phyloP scores from a whole-genome alignment of 2,329 filamentous ascomycete genomes.

The Penicillium concentricum region DNA sequence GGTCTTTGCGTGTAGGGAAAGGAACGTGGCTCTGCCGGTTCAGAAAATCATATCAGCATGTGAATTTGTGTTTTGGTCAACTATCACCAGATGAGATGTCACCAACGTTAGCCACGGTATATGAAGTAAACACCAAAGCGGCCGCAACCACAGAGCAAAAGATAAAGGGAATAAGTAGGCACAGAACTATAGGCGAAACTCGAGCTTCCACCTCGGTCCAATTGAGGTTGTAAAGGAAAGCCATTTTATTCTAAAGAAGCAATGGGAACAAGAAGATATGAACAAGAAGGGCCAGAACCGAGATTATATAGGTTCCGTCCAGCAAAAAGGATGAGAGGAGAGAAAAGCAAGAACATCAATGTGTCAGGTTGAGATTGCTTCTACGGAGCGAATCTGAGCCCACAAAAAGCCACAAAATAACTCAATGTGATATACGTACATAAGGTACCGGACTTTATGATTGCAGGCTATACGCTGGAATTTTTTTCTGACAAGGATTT shows the following conservation, averaged over 20 bases:
- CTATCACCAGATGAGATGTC: not conserved
- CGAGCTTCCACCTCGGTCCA: not conserved
- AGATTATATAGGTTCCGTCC: not conserved
- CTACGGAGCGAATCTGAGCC: not conserved
- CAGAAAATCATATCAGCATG: not conserved
- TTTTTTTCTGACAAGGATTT: not conserved
- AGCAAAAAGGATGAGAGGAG: not conserved
- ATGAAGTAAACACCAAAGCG: conserved; percentile 14
- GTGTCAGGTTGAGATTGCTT: not conserved
- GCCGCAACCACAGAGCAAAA: not conserved
- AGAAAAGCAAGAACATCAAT: not conserved
- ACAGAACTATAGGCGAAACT: not conserved
- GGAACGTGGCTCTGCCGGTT: conserved; percentile 7
- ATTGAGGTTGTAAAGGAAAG: not conserved
- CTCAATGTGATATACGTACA: conserved; percentile 11
- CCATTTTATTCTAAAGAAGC: not conserved
- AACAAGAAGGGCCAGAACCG: not conserved
- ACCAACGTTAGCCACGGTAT: conserved; percentile 16
- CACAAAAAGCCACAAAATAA: not conserved
- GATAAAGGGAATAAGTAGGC: not conserved
- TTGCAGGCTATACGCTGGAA: conserved; percentile 1
- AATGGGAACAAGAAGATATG: not conserved
- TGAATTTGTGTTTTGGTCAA: not conserved
- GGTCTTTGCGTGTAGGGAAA: conserved; percentile 6
- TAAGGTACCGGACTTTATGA: conserved; percentile 2